Evolutionary conservation across 2,329 filamentous ascomycete species (phyloP), one percentile per base, ranked within the genome.

Genomic region (Macroventuria anomochaeta): DNA sequence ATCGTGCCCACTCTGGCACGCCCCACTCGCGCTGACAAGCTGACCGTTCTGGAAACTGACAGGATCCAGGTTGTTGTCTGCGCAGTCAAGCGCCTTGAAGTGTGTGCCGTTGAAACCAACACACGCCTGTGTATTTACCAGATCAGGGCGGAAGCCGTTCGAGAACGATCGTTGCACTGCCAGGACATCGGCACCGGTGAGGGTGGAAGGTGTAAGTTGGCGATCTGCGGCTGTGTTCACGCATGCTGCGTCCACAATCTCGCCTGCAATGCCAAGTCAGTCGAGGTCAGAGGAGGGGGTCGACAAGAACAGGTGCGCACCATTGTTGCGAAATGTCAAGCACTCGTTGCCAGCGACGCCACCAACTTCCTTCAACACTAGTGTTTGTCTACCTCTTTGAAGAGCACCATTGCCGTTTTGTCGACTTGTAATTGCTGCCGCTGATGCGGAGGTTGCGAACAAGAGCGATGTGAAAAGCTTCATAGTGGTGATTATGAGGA

Each of bases 261-360:
- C 72, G 50, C 76, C 75, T 76, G 26, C 1, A 13, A 7, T 20
- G 13, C 3, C 13, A 5, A 11, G 12, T 32, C n/a, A 31, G 4
- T 11, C 2, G 7, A 5, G 10, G 17, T 20, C 13, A 25, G 15
- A 6, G 3, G 2, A 20, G 8, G 7, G 8, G 25, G 2, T 5
- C 13, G 17, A 12, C 2, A 20, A 26, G 50, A 57, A 34, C 46
- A 52, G 32, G 21, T 13, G n/a, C n/a, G n/a, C n/a, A 74, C 74
- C 75, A 46, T 77, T 77, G 58, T 78, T 78, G 50, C 76, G 70
- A 60, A 78, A 77, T 12, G 75, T 77, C n/a, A 78, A 39, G 23
- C 60, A 63, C 34, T 61, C 58, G 32, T 59, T 63, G 20, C 56
- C 58, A 0, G 71, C 64, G 5, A 78, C 61, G 17, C 76, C 75